Evolutionary conservation across 352 stramenopile genomes (phyloP).

Genomic region (Globisporangium canariense): DNA sequence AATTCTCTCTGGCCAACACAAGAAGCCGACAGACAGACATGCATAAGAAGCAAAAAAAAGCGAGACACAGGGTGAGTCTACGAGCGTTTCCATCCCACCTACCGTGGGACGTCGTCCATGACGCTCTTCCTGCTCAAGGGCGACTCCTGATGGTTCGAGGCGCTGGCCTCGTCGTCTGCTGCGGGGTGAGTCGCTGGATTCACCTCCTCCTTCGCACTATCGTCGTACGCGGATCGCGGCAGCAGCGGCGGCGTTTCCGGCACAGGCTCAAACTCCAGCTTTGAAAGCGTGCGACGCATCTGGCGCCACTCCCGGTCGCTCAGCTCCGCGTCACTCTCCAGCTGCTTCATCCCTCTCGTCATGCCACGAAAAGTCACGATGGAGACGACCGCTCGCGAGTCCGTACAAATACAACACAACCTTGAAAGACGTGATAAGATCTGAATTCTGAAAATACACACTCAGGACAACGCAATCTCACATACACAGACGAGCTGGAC

Average conservation of each 20-base stretch:
- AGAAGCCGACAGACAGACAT: too few relatives aligned
- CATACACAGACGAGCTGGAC: not conserved
- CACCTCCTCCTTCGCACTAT: slow-evolving; percentile 7
- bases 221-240: slow-evolving; percentile 32
- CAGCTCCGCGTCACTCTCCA: slow-evolving; percentile 19
- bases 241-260: slow-evolving; percentile 49
- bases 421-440: too few relatives aligned
- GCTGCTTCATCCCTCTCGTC: slow-evolving; percentile 5
- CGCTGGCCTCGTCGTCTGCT: slow-evolving; percentile 1
- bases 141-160: slow-evolving; percentile 3
- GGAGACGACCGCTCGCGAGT: not conserved
- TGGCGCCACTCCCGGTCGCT: slow-evolving; percentile 59
- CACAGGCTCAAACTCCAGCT: slow-evolving; percentile 62
- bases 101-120: not conserved
- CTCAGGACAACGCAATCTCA: not conserved
- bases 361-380: not conserved
- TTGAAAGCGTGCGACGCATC: slow-evolving; percentile 48
- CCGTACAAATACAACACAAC: not conserved
- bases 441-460: not conserved
- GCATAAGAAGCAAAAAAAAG: not conserved
- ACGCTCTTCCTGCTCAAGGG: slow-evolving; percentile 2
- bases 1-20: too few relatives aligned
- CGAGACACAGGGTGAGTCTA: not conserved
- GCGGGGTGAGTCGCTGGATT: not conserved
- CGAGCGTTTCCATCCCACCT: not conserved